Conservation (phyloP, 2,329 filamentous ascomycete species). For the Laburnicola sp. region DNA sequence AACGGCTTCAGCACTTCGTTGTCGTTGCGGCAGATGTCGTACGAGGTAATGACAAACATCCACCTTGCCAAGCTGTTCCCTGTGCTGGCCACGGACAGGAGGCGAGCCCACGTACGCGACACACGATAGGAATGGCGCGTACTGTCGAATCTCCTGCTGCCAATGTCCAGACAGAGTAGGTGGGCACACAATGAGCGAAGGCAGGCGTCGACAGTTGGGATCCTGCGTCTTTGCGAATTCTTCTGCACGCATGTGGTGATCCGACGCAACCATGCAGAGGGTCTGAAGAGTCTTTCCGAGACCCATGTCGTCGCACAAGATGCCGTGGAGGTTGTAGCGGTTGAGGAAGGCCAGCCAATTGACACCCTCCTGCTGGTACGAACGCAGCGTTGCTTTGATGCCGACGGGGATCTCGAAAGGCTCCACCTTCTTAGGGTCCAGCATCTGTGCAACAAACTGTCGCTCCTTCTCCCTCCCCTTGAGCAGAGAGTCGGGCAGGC, state of each 20-base stretch:
- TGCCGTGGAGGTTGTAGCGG: conserved; percentile 95
- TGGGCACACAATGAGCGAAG: conserved; percentile 93
- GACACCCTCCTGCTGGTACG: conserved; percentile 97
- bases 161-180: conserved; percentile 96
- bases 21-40: conserved; percentile 97
- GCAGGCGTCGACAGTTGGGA: conserved; percentile 75
- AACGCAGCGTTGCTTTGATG: conserved; percentile 94
- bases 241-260: conserved; percentile 90
- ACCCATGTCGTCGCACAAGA: conserved; percentile 99
- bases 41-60: conserved; percentile 96
- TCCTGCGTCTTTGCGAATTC: conserved; percentile 83
- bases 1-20: conserved; percentile 79
- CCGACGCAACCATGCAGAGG: conserved; percentile 95
- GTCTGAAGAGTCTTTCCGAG: conserved; percentile 97
- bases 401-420: conserved; percentile 90
- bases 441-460: conserved; percentile 93
- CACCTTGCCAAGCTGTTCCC: conserved; percentile 70
- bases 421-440: conserved; percentile 97
- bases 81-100: conserved; percentile 72
- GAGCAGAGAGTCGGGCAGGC: conserved; percentile 83
- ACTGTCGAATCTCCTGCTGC: conserved; percentile 96
- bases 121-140: conserved; percentile 89
- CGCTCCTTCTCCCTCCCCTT: conserved; percentile 90
- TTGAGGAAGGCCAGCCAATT: conserved; percentile 99
- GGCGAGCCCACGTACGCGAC: conserved; percentile 91